These are phyloP conservation scores for Calonectria leucothoes DNA, from an alignment of 2,329 filamentous ascomycete genomes.

Conservation along the genomic window DNA sequence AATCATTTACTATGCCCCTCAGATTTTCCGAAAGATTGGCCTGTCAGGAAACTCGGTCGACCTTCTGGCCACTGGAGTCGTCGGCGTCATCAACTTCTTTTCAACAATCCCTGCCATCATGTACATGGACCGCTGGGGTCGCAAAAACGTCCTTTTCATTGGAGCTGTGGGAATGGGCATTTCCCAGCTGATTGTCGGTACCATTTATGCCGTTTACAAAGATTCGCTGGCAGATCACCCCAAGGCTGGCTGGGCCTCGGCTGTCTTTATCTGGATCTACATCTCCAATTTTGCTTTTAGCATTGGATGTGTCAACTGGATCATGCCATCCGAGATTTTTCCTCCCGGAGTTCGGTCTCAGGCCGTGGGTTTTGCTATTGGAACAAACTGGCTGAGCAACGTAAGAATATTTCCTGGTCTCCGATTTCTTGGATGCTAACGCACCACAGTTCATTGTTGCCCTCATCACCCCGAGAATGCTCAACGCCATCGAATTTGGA, in stretches of 20 bases:
- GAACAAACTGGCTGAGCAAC: constrained; percentile 26
- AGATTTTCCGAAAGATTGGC: constrained; percentile 66
- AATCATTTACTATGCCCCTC: constrained; percentile 66
- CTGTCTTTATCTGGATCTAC: constrained; percentile 24
- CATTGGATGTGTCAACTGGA: constrained; percentile 21
- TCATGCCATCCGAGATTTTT: constrained; percentile 21
- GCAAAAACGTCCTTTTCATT: constrained; percentile 22
- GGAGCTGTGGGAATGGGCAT: constrained; percentile 25
- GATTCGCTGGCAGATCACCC: constrained; percentile 18
- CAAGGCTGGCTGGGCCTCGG: constrained; percentile 26
- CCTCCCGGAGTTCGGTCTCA: constrained; percentile 16
- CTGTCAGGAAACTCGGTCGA: constrained; percentile 44
- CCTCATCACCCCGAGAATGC: constrained; percentile 22
- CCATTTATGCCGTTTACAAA: constrained; percentile 23
- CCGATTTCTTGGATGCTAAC: neutral
- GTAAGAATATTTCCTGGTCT: neutral
- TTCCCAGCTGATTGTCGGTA: constrained; percentile 25
- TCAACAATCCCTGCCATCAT: constrained; percentile 29
- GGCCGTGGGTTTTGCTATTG: constrained; percentile 15
- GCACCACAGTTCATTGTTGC: constrained; percentile 21
- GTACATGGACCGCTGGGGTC: constrained; percentile 26
- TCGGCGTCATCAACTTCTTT: constrained; percentile 32
- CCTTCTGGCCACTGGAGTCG: constrained; percentile 34
- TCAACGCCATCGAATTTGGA: constrained; percentile 19
- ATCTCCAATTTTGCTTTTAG: constrained; percentile 22